These are phyloP conservation scores for Colletotrichum sublineola DNA, from an alignment of 2,329 filamentous ascomycete genomes.

Conservation along the genomic window DNA sequence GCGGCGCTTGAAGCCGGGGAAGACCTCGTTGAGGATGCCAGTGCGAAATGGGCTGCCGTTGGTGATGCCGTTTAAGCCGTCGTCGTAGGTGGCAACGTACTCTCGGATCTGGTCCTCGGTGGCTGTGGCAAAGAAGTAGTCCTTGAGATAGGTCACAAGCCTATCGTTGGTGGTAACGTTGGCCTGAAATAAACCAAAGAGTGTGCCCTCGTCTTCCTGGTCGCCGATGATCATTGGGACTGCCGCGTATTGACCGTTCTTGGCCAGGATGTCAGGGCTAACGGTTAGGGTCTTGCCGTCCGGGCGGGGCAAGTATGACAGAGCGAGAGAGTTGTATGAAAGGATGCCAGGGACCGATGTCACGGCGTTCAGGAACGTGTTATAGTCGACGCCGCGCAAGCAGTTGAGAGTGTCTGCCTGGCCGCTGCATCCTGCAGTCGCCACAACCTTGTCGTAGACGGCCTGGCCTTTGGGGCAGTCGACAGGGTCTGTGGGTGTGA, in stretches of 20 bases:
- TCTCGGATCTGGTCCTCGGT: slow-evolving; percentile 55
- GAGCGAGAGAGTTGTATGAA: slow-evolving; percentile 68
- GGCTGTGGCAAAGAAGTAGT: slow-evolving; percentile 48
- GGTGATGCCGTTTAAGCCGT: slow-evolving; percentile 61
- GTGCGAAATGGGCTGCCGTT: slow-evolving; percentile 73
- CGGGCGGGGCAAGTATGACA: slow-evolving; percentile 73
- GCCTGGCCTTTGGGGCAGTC: slow-evolving; percentile 69
- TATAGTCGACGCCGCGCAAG: slow-evolving; percentile 65
- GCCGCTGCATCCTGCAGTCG: slow-evolving; percentile 66
- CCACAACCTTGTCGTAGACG: slow-evolving; percentile 66
- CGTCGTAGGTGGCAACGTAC: slow-evolving; percentile 68
- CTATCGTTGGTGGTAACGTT: slow-evolving; percentile 69
- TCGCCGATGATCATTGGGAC: slow-evolving; percentile 75
- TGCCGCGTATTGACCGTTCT: slow-evolving; percentile 63
- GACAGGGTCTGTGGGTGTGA: slow-evolving; percentile 64
- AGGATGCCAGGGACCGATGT: slow-evolving; percentile 71
- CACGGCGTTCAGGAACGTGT: slow-evolving; percentile 65
- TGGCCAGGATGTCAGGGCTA: slow-evolving; percentile 64
- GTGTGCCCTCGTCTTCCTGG: slow-evolving; percentile 75
- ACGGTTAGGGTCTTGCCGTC: slow-evolving; percentile 67
- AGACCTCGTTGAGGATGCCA: slow-evolving; percentile 68
- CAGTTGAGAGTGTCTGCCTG: slow-evolving; percentile 65
- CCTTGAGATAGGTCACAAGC: slow-evolving; percentile 49
- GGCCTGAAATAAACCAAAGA: slow-evolving; percentile 70
- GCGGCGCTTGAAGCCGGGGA: slow-evolving; percentile 74